These are phyloP conservation scores for Ophiostoma perfectum DNA, from an alignment of 2,329 filamentous ascomycete genomes.

Conservation along the genomic window DNA sequence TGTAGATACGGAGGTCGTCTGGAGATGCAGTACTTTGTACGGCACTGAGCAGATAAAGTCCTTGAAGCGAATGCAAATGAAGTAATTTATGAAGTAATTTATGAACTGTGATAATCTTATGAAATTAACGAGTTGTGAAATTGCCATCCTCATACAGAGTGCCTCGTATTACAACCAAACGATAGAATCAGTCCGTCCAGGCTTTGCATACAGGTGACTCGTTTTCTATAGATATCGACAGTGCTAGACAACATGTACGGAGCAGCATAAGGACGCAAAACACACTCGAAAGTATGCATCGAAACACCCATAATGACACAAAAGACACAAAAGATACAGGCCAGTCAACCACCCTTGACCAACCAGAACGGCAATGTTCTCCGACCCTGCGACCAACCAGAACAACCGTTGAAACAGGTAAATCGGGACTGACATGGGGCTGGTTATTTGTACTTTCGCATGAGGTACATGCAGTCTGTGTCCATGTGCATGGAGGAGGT, in stretches of 20 bases:
- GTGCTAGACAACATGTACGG: too few species aligned
- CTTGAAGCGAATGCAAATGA: too few species aligned
- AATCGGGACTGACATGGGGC: neutral
- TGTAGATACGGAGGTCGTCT: neutral
- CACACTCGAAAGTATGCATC: neutral
- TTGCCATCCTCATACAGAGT: neutral
- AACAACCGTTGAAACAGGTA: neutral
- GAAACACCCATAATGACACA: neutral
- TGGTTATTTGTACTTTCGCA: neutral
- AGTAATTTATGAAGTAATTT: neutral
- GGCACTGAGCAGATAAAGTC: too few species aligned
- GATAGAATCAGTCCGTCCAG: too few species aligned
- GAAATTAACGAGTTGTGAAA: conserved; percentile 4
- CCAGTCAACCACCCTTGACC: neutral
- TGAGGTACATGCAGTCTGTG: neutral
- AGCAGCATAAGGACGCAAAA: too few species aligned
- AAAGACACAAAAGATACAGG: neutral
- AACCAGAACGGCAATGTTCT: conserved; percentile 9
- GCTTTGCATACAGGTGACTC: too few species aligned
- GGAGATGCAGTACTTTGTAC: neutral
- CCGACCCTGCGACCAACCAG: conserved; percentile 2
- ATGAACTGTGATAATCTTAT: conserved; percentile 8
- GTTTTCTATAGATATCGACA: too few species aligned
- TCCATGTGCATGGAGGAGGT: conserved; percentile 1
- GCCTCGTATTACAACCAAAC: too few species aligned